phyloP scores from a whole-genome alignment of 768 basidiomycete species.

The Suillus subalutaceus region DNA sequence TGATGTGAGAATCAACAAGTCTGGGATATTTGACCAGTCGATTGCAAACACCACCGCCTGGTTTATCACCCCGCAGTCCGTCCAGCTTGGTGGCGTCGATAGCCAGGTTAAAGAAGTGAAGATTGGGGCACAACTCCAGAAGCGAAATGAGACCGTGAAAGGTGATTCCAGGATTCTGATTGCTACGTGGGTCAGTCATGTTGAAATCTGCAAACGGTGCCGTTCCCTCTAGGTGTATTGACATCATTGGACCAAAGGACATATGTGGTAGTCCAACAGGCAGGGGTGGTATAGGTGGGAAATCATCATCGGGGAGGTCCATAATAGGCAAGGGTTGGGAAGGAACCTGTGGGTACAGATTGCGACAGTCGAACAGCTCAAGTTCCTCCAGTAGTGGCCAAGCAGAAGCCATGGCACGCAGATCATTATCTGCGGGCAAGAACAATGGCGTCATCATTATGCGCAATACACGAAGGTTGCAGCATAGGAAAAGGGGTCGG shows the following conservation, averaged over 20 bases:
- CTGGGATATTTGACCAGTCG: constrained; percentile 3
- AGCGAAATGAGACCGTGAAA: constrained; percentile 10
- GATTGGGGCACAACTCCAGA: constrained; percentile 4
- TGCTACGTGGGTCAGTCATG: no score
- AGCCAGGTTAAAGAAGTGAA: constrained; percentile 3
- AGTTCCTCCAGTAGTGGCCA: constrained; percentile 11
- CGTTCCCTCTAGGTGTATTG: neutral
- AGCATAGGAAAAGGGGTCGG: neutral
- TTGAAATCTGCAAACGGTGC: neutral
- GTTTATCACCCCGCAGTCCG: neutral
- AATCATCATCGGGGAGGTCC: neutral
- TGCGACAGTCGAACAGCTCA: neutral
- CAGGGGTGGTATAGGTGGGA: neutral
- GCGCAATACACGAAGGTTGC: constrained; percentile 1
- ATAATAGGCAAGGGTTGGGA: neutral
- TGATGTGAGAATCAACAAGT: constrained; percentile 4
- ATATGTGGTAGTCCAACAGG: neutral
- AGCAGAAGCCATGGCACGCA: constrained; percentile 6
- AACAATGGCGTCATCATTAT: neutral
- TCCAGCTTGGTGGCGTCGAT: constrained; percentile 10
- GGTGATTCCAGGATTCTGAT: constrained; percentile 5
- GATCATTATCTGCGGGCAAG: constrained; percentile 5
- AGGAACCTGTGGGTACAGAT: neutral
- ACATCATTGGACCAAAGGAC: neutral
- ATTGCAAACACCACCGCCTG: constrained; percentile 11